Evolutionary conservation across 192 early-diverging fungal genomes (phyloP), one percentile per base, ranked within the genome.

Genomic region (Rhizophlyctis rosea): DNA sequence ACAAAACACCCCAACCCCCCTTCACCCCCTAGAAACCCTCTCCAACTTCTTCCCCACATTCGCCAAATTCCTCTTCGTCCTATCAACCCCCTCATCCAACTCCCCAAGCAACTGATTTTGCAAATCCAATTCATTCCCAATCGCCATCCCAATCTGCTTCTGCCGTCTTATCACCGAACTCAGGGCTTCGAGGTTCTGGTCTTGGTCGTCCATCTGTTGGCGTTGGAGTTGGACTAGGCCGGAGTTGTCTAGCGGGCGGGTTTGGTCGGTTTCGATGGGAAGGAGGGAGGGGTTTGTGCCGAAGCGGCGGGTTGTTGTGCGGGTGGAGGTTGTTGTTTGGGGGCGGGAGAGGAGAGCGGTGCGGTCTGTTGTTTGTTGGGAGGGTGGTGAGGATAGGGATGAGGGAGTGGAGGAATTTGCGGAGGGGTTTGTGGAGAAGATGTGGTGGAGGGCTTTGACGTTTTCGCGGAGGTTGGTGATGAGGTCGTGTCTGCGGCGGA

Each of bases 31-130:
- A 39, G 53, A n/a, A 4, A 80, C 64, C 57, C 79, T 82, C 56
- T 84, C 88, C 61, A 95, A 76, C 70, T 92, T 90, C 61, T 92
- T 92, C 47, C 80, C 76, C n/a, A 88, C 85, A 47, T 85, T 76
- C 50, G 84, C 83, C 29, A 98, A 67, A 51, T 92, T 91, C 25
- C 72, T 78, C 21, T 81, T 76, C 3, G 90, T 92, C 54, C 87
- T 68, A 32, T 87, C 89, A n/a, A 96, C 81, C 59, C 87, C 81
- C 47, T 84, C 76, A 61, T 90, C 90, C 7, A 98, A 64, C 56
- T 96, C 92, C 30, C 85, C 86, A 64, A 98, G 67, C 62, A 97
- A 50, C 65, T 88, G 83, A 76, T 91, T 98, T 64, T 98, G 96
- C 64, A 86, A 71, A 52, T 97, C 94, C 32, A 98, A 76, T 72